Conservation (phyloP, 2,329 filamentous ascomycete species). For the Zymoseptoria pseudotritici region DNA sequence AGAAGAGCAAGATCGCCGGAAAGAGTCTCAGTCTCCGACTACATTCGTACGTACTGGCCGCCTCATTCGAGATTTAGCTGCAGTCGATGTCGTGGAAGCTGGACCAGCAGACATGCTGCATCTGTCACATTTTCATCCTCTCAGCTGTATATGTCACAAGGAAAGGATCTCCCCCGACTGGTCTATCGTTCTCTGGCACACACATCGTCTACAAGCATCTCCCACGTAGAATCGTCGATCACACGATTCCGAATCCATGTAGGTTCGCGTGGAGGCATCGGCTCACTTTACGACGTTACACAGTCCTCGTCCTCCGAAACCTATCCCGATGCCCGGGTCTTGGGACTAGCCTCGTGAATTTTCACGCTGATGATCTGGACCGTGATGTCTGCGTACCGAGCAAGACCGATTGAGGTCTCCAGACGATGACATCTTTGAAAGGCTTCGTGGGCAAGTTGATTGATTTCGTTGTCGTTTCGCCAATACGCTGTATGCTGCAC, state of each 20-base stretch:
- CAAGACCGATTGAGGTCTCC: not conserved
- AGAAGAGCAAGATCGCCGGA: not conserved
- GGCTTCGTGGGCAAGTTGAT: not conserved
- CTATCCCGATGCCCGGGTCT: not conserved
- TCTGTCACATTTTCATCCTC: not conserved
- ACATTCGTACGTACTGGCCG: not conserved
- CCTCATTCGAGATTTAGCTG: not conserved
- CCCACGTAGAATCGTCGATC: not conserved
- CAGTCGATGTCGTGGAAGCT: not conserved
- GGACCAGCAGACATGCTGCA: not conserved
- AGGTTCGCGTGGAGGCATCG: not conserved
- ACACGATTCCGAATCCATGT: not conserved
- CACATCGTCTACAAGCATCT: not conserved
- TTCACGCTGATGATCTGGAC: not conserved
- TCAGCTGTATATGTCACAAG: not conserved
- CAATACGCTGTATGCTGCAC: not conserved
- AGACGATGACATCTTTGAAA: not conserved
- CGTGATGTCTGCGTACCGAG: not conserved
- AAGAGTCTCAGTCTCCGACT: no score
- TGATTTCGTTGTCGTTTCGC: not conserved
- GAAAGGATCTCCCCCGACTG: not conserved
- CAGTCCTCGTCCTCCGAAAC: not conserved
- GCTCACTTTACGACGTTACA: not conserved
- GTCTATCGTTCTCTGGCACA: not conserved
- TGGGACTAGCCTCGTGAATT: not conserved